These are phyloP conservation scores for Yamadazyma atlantica DNA, from an alignment of 1,139 yeast species.

Conservation along the genomic window DNA sequence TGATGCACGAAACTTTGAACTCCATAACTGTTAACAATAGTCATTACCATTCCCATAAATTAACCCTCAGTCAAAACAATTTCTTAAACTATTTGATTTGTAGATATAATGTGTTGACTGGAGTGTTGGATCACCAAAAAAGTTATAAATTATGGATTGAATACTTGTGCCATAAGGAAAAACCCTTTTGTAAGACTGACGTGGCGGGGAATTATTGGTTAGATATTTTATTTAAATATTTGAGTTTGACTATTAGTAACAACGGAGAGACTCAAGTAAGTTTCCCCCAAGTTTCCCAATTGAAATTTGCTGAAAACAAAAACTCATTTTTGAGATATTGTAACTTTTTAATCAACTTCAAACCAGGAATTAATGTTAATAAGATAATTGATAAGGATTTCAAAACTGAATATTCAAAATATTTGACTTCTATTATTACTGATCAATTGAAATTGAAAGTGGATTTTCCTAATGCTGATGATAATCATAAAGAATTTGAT, in stretches of 20 bases:
- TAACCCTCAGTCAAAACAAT: constrained; percentile 18
- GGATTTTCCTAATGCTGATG: constrained; percentile 36
- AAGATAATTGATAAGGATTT: constrained; percentile 23
- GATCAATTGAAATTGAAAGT: constrained; percentile 11
- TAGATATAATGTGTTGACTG: constrained; percentile 36
- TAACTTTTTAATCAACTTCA: constrained; percentile 29
- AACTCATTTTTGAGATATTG: constrained; percentile 28
- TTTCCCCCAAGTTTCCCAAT: constrained; percentile 22
- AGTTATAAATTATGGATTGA: constrained; percentile 31
- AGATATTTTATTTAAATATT: constrained; percentile 28
- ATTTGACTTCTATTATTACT: constrained; percentile 21
- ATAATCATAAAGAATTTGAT: constrained; percentile 20
- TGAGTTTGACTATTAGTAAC: constrained; percentile 23
- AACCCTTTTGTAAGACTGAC: constrained; percentile 34
- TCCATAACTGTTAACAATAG: constrained; percentile 17
- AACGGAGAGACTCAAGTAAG: constrained; percentile 21
- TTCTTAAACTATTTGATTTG: constrained; percentile 37
- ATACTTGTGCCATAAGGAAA: constrained; percentile 25
- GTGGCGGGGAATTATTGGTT: constrained; percentile 43
- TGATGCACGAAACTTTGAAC: constrained; percentile 20
- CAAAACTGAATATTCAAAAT: constrained; percentile 31
- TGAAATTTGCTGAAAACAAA: constrained; percentile 27
- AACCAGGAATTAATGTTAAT: constrained; percentile 13
- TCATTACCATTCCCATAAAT: constrained; percentile 14
- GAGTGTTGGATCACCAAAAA: constrained; percentile 22